These are phyloP conservation scores for Epichloe sylvatica DNA, from an alignment of 2,329 filamentous ascomycete genomes.

Conservation along the genomic window DNA sequence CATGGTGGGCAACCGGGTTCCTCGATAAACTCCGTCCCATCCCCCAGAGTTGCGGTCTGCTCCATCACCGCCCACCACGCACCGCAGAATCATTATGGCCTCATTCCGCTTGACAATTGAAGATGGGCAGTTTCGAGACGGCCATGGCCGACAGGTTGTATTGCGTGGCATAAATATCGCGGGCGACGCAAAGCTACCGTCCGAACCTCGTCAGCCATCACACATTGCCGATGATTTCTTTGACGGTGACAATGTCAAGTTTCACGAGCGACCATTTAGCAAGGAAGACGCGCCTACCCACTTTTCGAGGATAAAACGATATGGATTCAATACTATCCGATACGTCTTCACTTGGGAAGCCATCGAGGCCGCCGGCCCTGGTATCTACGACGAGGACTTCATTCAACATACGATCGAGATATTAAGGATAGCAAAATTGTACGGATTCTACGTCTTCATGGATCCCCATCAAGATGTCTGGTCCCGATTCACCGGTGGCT, in stretches of 20 bases:
- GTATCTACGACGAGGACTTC: conserved; percentile 86
- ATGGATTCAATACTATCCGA: conserved; percentile 90
- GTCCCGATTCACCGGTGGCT: conserved; percentile 89
- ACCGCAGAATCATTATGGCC: conserved; percentile 41
- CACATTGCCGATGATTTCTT: conserved; percentile 71
- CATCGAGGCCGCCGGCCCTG: conserved; percentile 84
- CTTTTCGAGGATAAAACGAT: conserved; percentile 72
- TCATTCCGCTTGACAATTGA: conserved; percentile 70
- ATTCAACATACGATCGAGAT: conserved; percentile 82
- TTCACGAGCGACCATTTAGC: conserved; percentile 73
- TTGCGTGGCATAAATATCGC: conserved; percentile 90
- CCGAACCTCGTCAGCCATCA: conserved; percentile 66
- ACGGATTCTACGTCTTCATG: conserved; percentile 96
- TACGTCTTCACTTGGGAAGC: conserved; percentile 99
- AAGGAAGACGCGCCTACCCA: conserved; percentile 72
- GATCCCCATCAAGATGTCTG: conserved; percentile 98
- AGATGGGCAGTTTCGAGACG: conserved; percentile 71
- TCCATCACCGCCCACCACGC: background rate
- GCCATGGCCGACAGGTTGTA: conserved; percentile 68
- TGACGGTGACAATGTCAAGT: conserved; percentile 81
- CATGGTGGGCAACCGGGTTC: background rate
- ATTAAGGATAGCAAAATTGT: conserved; percentile 69
- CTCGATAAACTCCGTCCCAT: background rate
- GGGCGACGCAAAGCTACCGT: conserved; percentile 80
- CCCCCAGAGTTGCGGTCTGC: background rate